Base-by-base conservation (phyloP, 1,284 basidiomycete species). In the Cyathus olla region DNA sequence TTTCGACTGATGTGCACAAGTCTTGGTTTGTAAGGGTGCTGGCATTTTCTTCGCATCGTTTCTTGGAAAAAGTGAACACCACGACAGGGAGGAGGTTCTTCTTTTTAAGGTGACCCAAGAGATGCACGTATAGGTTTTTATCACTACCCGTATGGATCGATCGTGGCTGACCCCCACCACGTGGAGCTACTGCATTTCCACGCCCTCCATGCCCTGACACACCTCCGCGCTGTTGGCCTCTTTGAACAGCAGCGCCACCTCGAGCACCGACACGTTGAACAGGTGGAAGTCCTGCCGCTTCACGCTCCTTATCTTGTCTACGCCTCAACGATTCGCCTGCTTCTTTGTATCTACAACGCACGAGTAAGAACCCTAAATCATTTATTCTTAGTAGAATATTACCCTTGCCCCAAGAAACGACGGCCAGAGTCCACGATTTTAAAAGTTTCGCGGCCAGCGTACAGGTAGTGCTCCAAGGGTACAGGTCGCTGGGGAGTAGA, bases 291-390 rank as follows among this genome's bases (percentile, higher is more conserved):
- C 96, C 97, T 2, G 95, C 95, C 0, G 95, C 95, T 79, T 99
- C 96, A 51, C 97, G 87, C 74, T 99, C 97, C 77, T 98, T 99
- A 76, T 99, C 97, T 77, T 99, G 98, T 80, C 98, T 99, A 31
- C 96, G 87, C 57, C 91, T 89, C 22, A 98, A 81, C 2, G 96
- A 91, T 69, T 99, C 96, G 10, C 89, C 88, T 0, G 98, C 97
- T 22, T 93, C 90, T 72, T 96, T 95, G 81, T 95, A 97, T 19
- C 95, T 96, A 54, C 47, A 58, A n/a, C 24, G 47, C 42, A 22
- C 39, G 24, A 37, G 17, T 53, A 15, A 47, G 35, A 26, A 26
- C 22, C n/a, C 10, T 29, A n/a, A 47, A 29, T 40, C 59, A 59
- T 29, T 48, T 57, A 59, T 29, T 51, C 21, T 26, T 42, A 57